Percentiles rank a stretch among this genome's conserved stretches.
Conservation (phyloP, 768 basidiomycete species). For the Boletus bicolor region DNA sequence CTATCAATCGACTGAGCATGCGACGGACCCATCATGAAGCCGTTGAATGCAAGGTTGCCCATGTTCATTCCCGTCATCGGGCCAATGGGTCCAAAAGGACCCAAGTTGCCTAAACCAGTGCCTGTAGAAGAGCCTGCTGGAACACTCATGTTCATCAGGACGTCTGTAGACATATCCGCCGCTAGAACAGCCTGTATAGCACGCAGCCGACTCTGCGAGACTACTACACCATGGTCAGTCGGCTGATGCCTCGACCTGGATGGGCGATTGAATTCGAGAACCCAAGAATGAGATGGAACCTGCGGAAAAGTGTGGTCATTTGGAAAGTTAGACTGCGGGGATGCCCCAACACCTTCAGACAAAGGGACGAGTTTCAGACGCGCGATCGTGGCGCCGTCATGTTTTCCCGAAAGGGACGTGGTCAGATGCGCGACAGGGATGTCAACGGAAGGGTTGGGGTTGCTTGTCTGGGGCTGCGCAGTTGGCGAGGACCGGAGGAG, state of each 20-base stretch:
- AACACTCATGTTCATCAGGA: slow-evolving; percentile 24
- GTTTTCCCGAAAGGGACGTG: slow-evolving; percentile 36
- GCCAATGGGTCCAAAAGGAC: slow-evolving; percentile 25
- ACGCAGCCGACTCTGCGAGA: slow-evolving; percentile 70
- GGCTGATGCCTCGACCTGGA: slow-evolving; percentile 36
- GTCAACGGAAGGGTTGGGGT: slow-evolving; percentile 35
- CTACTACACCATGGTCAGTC: slow-evolving; percentile 53
- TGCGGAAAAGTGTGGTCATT: slow-evolving; percentile 27
- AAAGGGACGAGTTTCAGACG: slow-evolving; percentile 43
- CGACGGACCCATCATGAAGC: slow-evolving; percentile 21
- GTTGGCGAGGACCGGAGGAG: slow-evolving; percentile 42
- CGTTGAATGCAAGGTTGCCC: slow-evolving; percentile 25
- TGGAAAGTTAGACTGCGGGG: slow-evolving; percentile 13
- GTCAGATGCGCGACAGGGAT: slow-evolving; percentile 51
- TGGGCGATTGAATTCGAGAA: slow-evolving; percentile 65
- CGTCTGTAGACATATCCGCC: slow-evolving; percentile 23
- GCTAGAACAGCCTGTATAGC: slow-evolving; percentile 67
- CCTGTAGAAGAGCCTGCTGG: slow-evolving; percentile 10
- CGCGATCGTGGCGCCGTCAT: slow-evolving; percentile 54
- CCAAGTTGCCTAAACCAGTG: slow-evolving; percentile 21
- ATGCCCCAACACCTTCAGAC: slow-evolving; percentile 15
- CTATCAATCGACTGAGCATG: slow-evolving; percentile 19
- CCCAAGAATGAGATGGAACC: slow-evolving; percentile 45
- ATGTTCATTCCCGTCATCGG: slow-evolving; percentile 18
- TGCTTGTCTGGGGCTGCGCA: slow-evolving; percentile 11